phyloP scores from a whole-genome alignment of 345 rosid genomes.

The Turnera subulata region DNA sequence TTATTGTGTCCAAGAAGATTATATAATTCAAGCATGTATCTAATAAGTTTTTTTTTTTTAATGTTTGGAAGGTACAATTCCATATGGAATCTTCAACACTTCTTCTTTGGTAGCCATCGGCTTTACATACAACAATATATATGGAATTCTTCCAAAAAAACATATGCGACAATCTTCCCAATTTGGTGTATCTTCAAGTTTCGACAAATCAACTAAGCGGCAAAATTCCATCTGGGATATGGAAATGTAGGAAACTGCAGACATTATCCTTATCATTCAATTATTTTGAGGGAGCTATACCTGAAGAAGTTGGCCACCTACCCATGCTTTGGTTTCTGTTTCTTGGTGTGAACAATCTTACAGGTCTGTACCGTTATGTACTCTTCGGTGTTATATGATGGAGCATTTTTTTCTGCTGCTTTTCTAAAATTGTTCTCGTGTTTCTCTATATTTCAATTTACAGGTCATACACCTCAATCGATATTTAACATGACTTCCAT shows the following conservation, averaged over 20 bases:
- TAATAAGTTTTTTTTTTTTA: too few species aligned
- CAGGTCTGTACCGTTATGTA: neutral
- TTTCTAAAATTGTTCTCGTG: neutral
- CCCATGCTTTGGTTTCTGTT: neutral
- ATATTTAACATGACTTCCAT: neutral
- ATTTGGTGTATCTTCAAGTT: neutral
- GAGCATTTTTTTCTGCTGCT: neutral
- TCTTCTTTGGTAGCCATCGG: neutral
- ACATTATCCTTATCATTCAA: neutral
- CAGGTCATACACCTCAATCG: neutral
- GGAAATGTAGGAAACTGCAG: neutral
- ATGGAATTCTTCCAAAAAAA: slow-evolving; percentile 1
- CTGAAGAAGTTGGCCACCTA: neutral
- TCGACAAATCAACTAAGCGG: neutral
- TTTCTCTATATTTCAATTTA: neutral
- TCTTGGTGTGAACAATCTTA: neutral
- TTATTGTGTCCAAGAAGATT: too few species aligned
- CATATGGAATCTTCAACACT: neutral
- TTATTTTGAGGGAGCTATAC: neutral
- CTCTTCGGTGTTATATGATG: neutral
- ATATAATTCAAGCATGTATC: neutral
- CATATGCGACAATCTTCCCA: slow-evolving; percentile 1
- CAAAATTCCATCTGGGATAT: neutral
- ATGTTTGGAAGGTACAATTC: neutral
- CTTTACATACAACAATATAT: too few species aligned